A percentile compares a stretch with the other conserved stretches of the same genome.
phyloP scores from a whole-genome alignment of 139 green algal genomes.

The Asterochloris erici region DNA sequence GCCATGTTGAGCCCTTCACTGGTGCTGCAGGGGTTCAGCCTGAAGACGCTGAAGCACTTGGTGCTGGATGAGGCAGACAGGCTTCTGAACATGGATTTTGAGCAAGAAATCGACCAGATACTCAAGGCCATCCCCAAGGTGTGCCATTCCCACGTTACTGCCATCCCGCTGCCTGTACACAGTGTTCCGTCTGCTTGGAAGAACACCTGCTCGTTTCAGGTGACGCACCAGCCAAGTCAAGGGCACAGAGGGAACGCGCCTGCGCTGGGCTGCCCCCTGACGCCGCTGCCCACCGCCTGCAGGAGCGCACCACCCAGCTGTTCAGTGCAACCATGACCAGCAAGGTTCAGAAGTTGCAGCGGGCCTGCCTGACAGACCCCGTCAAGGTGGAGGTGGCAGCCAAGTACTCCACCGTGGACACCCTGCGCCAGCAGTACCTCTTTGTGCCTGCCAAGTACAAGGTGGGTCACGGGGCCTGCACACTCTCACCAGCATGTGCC shows the following conservation, averaged over 20 bases:
- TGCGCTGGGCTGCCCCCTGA: neutral
- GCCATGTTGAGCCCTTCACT: neutral
- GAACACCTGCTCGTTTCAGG: neutral
- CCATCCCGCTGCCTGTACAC: neutral
- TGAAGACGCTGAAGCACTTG: slow-evolving; percentile 83
- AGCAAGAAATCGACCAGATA: slow-evolving; percentile 98
- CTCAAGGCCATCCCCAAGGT: slow-evolving; percentile 76
- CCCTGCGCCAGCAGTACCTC: slow-evolving; percentile 96
- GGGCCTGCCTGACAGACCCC: slow-evolving; percentile 88
- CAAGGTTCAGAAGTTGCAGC: slow-evolving; percentile 99
- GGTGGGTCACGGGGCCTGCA: slow-evolving; percentile 6
- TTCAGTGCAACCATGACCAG: slow-evolving; percentile 99
- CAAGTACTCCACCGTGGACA: slow-evolving; percentile 97
- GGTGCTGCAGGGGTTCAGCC: slow-evolving; percentile 76
- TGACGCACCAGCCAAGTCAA: too few relatives aligned
- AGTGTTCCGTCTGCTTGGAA: neutral
- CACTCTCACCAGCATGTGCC: neutral
- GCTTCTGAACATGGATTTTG: slow-evolving; percentile 99
- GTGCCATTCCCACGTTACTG: neutral
- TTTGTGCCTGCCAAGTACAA: slow-evolving; percentile 99
- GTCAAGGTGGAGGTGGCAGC: slow-evolving; percentile 94
- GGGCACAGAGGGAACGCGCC: too few relatives aligned
- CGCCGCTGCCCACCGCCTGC: slow-evolving; percentile 23
- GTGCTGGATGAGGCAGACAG: slow-evolving; percentile 98
- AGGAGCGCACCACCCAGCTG: slow-evolving; percentile 89